Conservation (phyloP, 345 rosid species). For the Xanthoceras sorbifolium region DNA sequence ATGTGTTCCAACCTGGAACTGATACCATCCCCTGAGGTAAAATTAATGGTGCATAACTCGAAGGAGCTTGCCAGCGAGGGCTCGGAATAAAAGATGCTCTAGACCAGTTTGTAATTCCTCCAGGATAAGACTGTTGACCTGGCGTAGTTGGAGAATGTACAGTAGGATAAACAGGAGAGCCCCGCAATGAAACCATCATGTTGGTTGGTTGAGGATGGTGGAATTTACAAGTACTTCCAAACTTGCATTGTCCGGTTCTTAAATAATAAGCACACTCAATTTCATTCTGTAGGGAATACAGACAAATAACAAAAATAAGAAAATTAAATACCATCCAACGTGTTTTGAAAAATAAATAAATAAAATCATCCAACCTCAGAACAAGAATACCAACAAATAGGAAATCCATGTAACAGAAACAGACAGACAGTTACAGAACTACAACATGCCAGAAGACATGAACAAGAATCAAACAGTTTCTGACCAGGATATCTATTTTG, state of each 20-base stretch:
- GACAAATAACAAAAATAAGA: conserved; percentile 10
- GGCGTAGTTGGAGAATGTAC: conserved; percentile 73
- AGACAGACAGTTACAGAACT: background rate
- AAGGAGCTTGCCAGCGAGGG: conserved; percentile 97
- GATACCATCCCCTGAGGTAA: conserved; percentile 90
- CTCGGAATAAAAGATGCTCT: conserved; percentile 86
- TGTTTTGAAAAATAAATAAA: background rate
- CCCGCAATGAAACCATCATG: conserved; percentile 73
- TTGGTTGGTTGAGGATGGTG: conserved; percentile 94
- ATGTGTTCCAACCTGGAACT: conserved; percentile 91
- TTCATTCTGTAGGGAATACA: conserved; percentile 65
- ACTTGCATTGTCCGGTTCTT: conserved; percentile 98
- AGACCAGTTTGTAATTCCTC: conserved; percentile 77
- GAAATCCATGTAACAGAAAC: background rate
- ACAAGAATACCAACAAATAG: background rate
- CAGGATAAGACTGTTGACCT: conserved; percentile 71
- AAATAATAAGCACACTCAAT: conserved; percentile 86
- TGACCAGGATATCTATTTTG: background rate
- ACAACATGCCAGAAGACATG: background rate
- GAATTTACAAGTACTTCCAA: conserved; percentile 89
- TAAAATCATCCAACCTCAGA: background rate
- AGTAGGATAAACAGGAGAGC: conserved; percentile 75
- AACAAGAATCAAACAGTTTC: background rate
- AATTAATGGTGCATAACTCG: conserved; percentile 75
- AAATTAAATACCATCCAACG: too few species aligned